Percentiles rank a stretch among this genome's conserved stretches.
Conservation (phyloP, 352 stramenopile species). For the Pythium periplocum region DNA sequence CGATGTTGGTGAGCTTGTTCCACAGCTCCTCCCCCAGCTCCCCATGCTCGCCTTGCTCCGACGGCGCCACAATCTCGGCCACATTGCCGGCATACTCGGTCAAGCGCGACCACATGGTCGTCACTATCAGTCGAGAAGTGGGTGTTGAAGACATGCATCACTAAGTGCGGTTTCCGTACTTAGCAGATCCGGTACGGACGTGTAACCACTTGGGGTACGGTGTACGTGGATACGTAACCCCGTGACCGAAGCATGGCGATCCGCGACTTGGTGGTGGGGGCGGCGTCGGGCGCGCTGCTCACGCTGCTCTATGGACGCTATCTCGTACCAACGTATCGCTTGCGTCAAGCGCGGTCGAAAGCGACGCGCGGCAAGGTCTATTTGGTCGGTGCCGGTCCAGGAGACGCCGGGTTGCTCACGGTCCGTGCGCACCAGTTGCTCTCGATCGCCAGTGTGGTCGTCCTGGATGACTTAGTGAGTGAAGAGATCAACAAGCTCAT, state of each 20-base stretch:
- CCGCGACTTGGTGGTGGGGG: conserved; percentile 41
- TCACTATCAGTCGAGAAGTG: no score
- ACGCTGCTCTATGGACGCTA: conserved; percentile 27
- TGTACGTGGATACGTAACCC: no score
- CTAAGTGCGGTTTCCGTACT: no score
- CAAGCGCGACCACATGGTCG: conserved; percentile 58
- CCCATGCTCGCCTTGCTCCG: conserved; percentile 20
- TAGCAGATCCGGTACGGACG: no score
- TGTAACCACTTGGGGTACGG: no score
- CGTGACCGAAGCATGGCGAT: conserved; percentile 14
- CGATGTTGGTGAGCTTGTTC: conserved; percentile 16
- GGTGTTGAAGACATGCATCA: no score
- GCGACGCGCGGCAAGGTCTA: conserved; percentile 41
- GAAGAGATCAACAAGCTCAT: conserved; percentile 49
- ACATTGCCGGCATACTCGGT: conserved; percentile 51
- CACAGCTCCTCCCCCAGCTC: conserved; percentile 14
- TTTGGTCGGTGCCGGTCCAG: conserved; percentile 54
- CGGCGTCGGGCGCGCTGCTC: conserved; percentile 35
- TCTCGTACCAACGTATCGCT: conserved; percentile 21
- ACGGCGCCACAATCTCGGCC: conserved; percentile 65
- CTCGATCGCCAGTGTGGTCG: conserved; percentile 39
- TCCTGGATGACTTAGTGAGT: conserved; percentile 66
- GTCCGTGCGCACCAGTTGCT: conserved; percentile 44
- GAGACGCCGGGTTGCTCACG: conserved; percentile 52
- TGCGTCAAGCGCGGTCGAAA: conserved; percentile 21